phyloP scores from a whole-genome alignment of 1,284 basidiomycete species.

The Rhizoctonia solani region DNA sequence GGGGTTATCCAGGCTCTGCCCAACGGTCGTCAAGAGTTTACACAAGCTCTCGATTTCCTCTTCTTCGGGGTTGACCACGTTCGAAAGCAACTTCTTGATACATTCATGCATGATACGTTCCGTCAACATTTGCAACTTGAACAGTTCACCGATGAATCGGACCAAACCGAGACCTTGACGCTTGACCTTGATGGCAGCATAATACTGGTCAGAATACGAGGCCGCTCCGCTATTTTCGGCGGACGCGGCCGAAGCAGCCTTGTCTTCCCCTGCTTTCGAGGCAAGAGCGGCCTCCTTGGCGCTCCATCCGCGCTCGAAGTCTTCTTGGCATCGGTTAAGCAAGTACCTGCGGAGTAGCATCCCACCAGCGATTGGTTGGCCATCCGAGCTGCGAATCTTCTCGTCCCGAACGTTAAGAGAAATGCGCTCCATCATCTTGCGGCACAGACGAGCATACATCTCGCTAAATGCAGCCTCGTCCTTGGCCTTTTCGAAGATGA shows the following conservation, averaged over 20 bases:
- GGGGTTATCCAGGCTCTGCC: constrained; percentile 73
- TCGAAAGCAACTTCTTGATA: constrained; percentile 90
- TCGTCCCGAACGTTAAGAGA: constrained; percentile 43
- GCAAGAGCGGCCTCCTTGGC: constrained; percentile 55
- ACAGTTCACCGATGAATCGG: constrained; percentile 96
- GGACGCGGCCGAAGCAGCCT: constrained; percentile 54
- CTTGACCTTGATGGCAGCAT: constrained; percentile 95
- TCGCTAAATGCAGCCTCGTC: constrained; percentile 96
- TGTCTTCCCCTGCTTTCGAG: constrained; percentile 57
- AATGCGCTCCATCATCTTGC: no score
- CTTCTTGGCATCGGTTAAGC: constrained; percentile 63
- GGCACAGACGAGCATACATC: constrained; percentile 65
- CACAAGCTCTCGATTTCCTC: constrained; percentile 97
- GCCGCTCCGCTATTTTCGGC: constrained; percentile 57
- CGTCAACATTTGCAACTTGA: constrained; percentile 94
- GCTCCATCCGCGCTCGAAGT: constrained; percentile 65
- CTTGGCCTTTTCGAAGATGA: constrained; percentile 96
- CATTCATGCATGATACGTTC: constrained; percentile 97
- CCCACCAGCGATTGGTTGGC: constrained; percentile 71
- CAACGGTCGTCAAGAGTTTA: constrained; percentile 90
- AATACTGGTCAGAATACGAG: constrained; percentile 95
- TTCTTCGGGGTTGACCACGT: constrained; percentile 93
- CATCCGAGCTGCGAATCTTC: constrained; percentile 73
- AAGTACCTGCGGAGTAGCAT: constrained; percentile 73
- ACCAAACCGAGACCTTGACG: constrained; percentile 95